phyloP scores from a whole-genome alignment of 108 stramenopile genomes.

The Nitzschia putrida region DNA sequence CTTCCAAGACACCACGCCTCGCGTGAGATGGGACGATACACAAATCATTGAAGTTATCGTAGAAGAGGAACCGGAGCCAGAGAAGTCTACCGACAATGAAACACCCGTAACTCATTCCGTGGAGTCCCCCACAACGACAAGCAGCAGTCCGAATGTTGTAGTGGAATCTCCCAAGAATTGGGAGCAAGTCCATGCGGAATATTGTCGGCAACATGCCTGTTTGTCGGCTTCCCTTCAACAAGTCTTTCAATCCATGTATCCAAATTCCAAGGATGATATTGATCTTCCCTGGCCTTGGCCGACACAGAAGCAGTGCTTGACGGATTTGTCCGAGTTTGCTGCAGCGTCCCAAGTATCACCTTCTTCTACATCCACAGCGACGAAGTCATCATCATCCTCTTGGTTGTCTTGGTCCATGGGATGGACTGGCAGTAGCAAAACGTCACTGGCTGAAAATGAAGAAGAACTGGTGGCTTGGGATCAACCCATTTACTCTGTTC shows the following conservation, averaged over 20 bases:
- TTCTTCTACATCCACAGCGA: background rate
- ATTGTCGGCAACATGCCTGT: constrained; percentile 20
- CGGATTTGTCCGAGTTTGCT: background rate
- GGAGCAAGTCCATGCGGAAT: constrained; percentile 22
- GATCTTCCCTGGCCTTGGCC: constrained; percentile 33
- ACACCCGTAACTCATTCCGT: background rate
- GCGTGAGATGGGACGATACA: background rate
- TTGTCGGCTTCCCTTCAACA: constrained; percentile 19
- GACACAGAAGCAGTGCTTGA: background rate
- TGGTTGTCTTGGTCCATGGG: background rate
- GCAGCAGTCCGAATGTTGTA: background rate
- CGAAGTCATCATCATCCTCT: background rate
- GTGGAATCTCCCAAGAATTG: background rate
- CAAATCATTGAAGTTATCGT: background rate
- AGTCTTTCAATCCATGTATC: constrained; percentile 8
- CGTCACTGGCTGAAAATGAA: background rate
- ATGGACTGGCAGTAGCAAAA: too few relatives aligned
- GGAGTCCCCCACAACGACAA: background rate
- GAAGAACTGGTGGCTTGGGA: background rate
- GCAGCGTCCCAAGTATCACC: background rate
- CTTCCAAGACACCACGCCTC: background rate
- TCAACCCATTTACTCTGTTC: background rate
- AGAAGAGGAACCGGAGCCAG: background rate
- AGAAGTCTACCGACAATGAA: background rate
- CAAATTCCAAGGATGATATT: background rate